phyloP scores from a whole-genome alignment of 257 asterid species.

The Fraxinus pennsylvanica region DNA sequence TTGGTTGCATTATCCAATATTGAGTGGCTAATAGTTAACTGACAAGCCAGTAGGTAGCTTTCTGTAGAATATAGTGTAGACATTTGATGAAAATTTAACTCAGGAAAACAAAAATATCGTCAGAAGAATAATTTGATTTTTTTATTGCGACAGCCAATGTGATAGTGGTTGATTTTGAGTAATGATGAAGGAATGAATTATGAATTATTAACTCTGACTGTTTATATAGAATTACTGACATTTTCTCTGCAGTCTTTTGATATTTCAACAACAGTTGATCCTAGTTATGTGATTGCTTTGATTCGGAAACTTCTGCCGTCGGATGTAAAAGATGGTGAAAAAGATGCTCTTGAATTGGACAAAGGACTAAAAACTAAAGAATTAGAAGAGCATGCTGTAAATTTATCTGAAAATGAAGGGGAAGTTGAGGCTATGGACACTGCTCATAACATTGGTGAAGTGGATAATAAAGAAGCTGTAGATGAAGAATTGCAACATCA shows the following conservation, averaged over 20 bases:
- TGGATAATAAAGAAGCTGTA: conserved; percentile 25
- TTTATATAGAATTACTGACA: conserved; percentile 5
- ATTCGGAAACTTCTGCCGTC: conserved; percentile 83
- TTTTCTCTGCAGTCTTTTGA: conserved; percentile 65
- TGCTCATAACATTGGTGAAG: conserved; percentile 35
- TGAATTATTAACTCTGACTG: conserved; percentile 3
- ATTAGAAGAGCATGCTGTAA: conserved; percentile 20
- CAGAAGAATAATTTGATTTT: conserved; percentile 21
- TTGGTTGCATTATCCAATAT: background rate
- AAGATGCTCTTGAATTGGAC: conserved; percentile 15
- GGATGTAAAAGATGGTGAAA: conserved; percentile 35
- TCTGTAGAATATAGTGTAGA: background rate
- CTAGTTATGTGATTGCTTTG: conserved; percentile 81
- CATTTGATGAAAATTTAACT: background rate
- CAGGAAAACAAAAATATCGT: background rate
- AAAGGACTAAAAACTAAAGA: conserved; percentile 40
- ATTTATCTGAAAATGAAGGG: conserved; percentile 43
- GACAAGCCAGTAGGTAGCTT: background rate
- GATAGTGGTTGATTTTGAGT: background rate
- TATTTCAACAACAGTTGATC: conserved; percentile 82
- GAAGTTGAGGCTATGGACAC: conserved; percentile 48
- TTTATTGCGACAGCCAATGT: conserved; percentile 6
- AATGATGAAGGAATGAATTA: background rate
- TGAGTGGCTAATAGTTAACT: background rate
- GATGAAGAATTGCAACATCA: conserved; percentile 28